Evolutionary conservation across 208 protist species (phyloP).

Genomic region (Leishmania guyanensis): DNA sequence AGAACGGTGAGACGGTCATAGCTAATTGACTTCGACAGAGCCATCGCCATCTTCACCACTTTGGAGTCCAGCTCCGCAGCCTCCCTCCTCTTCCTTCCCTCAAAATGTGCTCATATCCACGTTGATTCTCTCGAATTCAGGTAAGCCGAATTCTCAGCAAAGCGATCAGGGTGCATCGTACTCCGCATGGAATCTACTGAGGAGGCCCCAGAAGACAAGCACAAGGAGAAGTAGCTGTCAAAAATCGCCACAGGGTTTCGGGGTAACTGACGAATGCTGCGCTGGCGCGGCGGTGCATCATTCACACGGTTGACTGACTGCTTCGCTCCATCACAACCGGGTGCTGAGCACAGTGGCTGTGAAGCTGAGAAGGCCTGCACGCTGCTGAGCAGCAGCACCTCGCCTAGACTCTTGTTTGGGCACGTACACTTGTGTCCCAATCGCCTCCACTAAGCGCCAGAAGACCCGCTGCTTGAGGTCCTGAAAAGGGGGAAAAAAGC

Average conservation of each 20-base stretch:
- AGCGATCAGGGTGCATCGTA: background rate
- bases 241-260: background rate
- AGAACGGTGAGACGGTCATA: background rate
- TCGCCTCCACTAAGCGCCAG: background rate
- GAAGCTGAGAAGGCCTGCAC: background rate
- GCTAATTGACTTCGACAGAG: background rate
- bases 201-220: background rate
- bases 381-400: background rate
- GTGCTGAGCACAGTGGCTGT: background rate
- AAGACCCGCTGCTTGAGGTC: background rate
- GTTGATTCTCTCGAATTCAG: background rate
- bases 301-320: background rate
- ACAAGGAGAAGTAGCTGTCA: background rate
- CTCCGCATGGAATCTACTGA: background rate
- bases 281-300: background rate
- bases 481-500: background rate
- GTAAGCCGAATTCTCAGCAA: background rate
- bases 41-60: background rate
- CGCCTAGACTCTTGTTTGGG: background rate
- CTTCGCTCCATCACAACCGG: background rate
- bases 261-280: background rate
- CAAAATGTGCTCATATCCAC: background rate
- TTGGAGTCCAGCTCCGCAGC: background rate
- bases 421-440: background rate
- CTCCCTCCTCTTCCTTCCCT: background rate